These are phyloP conservation scores for Suhomyces choctaworum DNA, from an alignment of 1,139 yeast species.

Conservation along the genomic window DNA sequence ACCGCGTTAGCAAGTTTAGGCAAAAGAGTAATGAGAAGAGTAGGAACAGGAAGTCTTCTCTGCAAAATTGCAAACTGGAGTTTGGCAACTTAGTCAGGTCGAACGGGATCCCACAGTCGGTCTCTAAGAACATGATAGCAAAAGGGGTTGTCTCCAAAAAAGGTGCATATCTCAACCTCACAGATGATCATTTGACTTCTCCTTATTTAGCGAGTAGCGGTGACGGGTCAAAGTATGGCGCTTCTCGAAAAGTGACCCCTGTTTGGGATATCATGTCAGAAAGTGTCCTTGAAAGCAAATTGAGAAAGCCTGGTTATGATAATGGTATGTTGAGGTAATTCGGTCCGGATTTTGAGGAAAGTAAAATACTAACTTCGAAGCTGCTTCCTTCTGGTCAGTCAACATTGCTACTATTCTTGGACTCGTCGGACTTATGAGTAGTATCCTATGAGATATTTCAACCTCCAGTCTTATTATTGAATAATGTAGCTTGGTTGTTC, in stretches of 20 bases:
- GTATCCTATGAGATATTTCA: no score
- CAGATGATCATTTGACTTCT: conserved; percentile 39
- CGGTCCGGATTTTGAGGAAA: no score
- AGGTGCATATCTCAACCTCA: conserved; percentile 51
- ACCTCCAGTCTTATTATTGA: no score
- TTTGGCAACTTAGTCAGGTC: conserved; percentile 57
- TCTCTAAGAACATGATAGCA: conserved; percentile 48
- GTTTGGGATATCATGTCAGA: conserved; percentile 25
- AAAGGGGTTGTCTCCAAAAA: conserved; percentile 45
- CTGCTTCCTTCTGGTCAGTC: no score
- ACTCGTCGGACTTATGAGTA: no score
- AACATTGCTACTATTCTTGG: no score
- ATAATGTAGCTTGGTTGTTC: no score
- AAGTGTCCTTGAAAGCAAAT: conserved; percentile 12
- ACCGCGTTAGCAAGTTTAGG: no score
- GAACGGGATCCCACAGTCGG: conserved; percentile 46
- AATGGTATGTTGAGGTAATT: no score
- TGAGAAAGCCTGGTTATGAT: no score
- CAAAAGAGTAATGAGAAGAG: conserved; percentile 25
- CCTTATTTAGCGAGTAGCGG: conserved; percentile 36
- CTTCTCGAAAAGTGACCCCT: conserved; percentile 21
- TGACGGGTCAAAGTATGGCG: conserved; percentile 35
- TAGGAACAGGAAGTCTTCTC: conserved; percentile 29
- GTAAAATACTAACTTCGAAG: no score
- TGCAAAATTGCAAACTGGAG: conserved; percentile 25